phyloP scores from a whole-genome alignment of 352 stramenopile species.

The Albugo laibachii region DNA sequence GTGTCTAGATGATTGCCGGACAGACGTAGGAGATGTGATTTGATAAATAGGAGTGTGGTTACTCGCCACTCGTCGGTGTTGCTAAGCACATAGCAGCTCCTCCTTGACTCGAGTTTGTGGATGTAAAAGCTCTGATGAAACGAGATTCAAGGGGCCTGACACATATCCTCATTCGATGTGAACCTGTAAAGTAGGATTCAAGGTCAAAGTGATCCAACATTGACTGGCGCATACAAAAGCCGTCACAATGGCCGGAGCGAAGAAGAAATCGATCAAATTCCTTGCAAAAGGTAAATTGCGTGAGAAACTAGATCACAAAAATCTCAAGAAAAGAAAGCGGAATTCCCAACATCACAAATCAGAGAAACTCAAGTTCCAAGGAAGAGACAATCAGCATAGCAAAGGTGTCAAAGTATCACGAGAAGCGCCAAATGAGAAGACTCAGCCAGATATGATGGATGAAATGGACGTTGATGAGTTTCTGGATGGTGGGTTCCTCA shows the following conservation, averaged over 20 bases:
- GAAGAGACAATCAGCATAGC: conserved; percentile 21
- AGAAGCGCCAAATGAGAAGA: conserved; percentile 9
- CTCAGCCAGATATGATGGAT: conserved; percentile 64
- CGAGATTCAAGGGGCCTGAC: too few relatives aligned
- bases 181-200: too few relatives aligned
- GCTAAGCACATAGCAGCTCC: too few relatives aligned
- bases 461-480: conserved; percentile 81
- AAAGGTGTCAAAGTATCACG: conserved; percentile 12
- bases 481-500: conserved; percentile 56
- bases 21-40: too few relatives aligned
- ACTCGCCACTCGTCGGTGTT: too few relatives aligned
- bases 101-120: too few relatives aligned
- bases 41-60: too few relatives aligned
- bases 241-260: conserved; percentile 25
- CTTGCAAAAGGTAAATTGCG: conserved; percentile 59
- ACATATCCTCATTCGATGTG: too few relatives aligned
- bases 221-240: too few relatives aligned
- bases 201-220: too few relatives aligned
- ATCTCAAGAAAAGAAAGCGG: conserved; percentile 69
- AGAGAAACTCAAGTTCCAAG: conserved; percentile 21
- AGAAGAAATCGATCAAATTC: conserved; percentile 78
- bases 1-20: too few relatives aligned
- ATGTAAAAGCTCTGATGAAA: too few relatives aligned
- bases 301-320: conserved; percentile 73
- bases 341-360: conserved; percentile 51